A percentile compares a stretch with the other conserved stretches of the same genome.
Evolutionary conservation across 2,329 filamentous ascomycete species (phyloP).

Genomic region (Plectosphaerella cucumerina): DNA sequence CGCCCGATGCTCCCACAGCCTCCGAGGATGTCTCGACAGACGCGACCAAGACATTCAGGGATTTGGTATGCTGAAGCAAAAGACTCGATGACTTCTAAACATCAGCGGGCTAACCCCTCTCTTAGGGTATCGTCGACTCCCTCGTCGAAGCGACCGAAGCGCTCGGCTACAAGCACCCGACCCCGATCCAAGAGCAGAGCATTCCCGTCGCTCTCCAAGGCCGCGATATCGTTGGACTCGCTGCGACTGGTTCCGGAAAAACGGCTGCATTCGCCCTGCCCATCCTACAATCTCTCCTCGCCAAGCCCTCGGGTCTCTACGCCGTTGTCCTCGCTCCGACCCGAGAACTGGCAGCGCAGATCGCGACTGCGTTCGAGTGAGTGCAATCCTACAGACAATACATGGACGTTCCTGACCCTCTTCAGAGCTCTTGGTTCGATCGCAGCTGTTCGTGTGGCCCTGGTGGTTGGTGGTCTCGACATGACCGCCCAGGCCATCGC

Average conservation of each 20-base stretch:
- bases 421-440: background rate
- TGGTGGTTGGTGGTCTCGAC: conserved; percentile 90
- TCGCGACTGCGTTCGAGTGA: conserved; percentile 74
- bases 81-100: background rate
- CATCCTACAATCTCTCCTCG: conserved; percentile 85
- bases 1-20: conserved; percentile 1
- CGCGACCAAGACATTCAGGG: conserved; percentile 59
- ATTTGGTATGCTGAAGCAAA: conserved; percentile 41
- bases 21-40: conserved; percentile 24
- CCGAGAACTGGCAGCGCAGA: conserved; percentile 88
- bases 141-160: conserved; percentile 83
- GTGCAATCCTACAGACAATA: background rate
- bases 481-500: conserved; percentile 92
- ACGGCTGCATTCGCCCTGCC: conserved; percentile 93
- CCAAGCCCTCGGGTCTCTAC: conserved; percentile 80
- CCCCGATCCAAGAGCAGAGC: conserved; percentile 80
- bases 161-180: conserved; percentile 80
- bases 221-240: conserved; percentile 86
- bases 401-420: background rate
- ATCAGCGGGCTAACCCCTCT: conserved; percentile 10
- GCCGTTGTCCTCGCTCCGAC: conserved; percentile 91
- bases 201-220: conserved; percentile 78
- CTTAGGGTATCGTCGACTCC: conserved; percentile 75
- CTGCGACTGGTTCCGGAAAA: conserved; percentile 94
- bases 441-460: conserved; percentile 69